Evolutionary conservation across 192 early-diverging fungal species (phyloP), one percentile per base, ranked within the genome.

Genomic region (Backusella parvicylindrica): DNA sequence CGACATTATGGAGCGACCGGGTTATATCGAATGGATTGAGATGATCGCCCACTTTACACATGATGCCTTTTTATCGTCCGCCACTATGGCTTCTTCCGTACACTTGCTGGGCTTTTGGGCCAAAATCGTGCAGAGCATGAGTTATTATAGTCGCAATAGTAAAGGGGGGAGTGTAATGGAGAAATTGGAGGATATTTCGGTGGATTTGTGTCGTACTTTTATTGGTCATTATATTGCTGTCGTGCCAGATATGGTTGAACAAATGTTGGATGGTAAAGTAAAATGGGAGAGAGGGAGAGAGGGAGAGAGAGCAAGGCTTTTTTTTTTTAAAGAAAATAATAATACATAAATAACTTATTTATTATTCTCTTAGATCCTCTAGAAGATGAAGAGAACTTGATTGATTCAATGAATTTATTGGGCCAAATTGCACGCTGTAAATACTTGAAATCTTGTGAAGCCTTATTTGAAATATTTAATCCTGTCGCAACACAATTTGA

Each of bases 101-200:
- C 94, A 95, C 68, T 71, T 96, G 35, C 81, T 96, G 68, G 89
- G 87, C 6, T 97, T 97, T 74, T 97, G 95, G 95, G 89, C 92
- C 32, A 95, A 93, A 79, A 92, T 96, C 53, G 84, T 88, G 18
- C 83, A 85, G n/a, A 87, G 86, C 8, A 79, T 81, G 43, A 79
- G 84, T 23, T 85, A 82, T 70, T 84, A 83, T 66, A 68, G 70
- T 31, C 77, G 66, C 72, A 81, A 37, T 26, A 78, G 64, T 74
- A 81, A 50, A 80, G 85, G 18, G 74, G 81, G 16, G 75, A 79
- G 8, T 35, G 30, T 15, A 64, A 79, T 84, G 33, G 71, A 68
- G 47, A 83, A 88, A 64, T 66, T 91, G 16, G 83, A 90, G 49
- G 73, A 78, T 40, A 86, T 86, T 65, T 72, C 87, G 53, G 75